These are phyloP conservation scores for Exophiala aquamarina DNA, from an alignment of 2,329 filamentous ascomycete genomes.

Conservation along the genomic window DNA sequence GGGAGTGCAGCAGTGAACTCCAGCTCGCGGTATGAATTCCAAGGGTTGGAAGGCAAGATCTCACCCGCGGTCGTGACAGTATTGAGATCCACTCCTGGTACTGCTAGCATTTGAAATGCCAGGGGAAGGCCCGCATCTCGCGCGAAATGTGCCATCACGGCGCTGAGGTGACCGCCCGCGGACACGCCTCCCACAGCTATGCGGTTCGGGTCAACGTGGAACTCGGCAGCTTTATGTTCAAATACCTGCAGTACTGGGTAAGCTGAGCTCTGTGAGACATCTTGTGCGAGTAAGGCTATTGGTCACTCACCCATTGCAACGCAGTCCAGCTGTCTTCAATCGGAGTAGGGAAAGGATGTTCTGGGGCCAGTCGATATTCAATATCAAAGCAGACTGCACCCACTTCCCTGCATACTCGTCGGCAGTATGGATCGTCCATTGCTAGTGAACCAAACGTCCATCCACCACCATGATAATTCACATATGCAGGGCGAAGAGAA, in stretches of 20 bases:
- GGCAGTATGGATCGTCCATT: constrained; percentile 43
- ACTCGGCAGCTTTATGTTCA: constrained; percentile 12
- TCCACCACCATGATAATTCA: constrained; percentile 44
- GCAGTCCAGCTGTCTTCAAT: constrained; percentile 42
- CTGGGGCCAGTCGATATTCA: constrained; percentile 44
- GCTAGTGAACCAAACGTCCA: constrained; percentile 45
- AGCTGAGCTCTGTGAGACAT: not conserved
- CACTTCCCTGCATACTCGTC: constrained; percentile 40
- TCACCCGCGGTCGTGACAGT: constrained; percentile 37
- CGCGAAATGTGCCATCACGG: constrained; percentile 40
- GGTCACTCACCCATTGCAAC: constrained; percentile 38
- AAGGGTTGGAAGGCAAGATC: constrained; percentile 37
- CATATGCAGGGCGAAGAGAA: constrained; percentile 36
- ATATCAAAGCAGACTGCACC: constrained; percentile 45
- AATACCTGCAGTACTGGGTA: not conserved
- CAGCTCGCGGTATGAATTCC: constrained; percentile 42
- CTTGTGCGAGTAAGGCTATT: not conserved
- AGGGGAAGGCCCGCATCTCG: constrained; percentile 38
- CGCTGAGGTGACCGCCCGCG: constrained; percentile 41
- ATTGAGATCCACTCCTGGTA: constrained; percentile 39
- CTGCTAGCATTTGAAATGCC: constrained; percentile 37
- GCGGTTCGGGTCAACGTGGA: constrained; percentile 36
- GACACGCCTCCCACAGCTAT: constrained; percentile 41
- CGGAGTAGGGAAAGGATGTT: constrained; percentile 39
- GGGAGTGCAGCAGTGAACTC: constrained; percentile 38